Percentiles rank a stretch among this genome's conserved stretches.
These are phyloP conservation scores for Sporothrix globosa DNA, from an alignment of 2,329 filamentous ascomycete genomes.

Conservation along the genomic window DNA sequence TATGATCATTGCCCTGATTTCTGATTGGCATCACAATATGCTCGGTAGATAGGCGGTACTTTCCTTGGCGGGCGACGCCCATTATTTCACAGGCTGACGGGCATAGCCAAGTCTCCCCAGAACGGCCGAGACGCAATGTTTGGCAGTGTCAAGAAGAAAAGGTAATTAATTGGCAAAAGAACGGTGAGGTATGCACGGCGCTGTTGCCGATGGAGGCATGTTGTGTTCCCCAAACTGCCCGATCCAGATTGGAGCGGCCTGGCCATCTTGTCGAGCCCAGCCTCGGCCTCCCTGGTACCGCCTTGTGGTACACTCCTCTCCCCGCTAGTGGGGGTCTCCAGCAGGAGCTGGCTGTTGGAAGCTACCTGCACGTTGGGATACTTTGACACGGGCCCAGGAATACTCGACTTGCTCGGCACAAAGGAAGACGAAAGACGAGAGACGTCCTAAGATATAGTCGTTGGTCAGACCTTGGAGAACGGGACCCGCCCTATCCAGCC, in stretches of 20 bases:
- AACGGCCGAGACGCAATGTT: constrained; percentile 13
- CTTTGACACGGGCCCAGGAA: background rate
- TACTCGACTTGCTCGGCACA: constrained; percentile 32
- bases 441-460: background rate
- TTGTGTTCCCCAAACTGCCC: constrained; percentile 7
- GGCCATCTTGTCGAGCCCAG: background rate
- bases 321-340: constrained; percentile 16
- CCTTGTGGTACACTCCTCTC: constrained; percentile 10
- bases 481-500: background rate
- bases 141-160: background rate
- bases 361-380: too few relatives aligned
- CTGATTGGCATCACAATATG: constrained; percentile 8
- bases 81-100: constrained; percentile 20
- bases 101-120: background rate
- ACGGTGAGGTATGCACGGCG: constrained; percentile 8
- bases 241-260: background rate
- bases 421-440: constrained; percentile 36
- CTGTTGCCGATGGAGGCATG: background rate
- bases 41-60: constrained; percentile 23
- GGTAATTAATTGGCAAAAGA: background rate
- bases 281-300: constrained; percentile 3
- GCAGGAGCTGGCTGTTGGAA: background rate
- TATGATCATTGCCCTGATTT: background rate
- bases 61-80: constrained; percentile 18
- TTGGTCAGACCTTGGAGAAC: background rate